Base-by-base conservation (phyloP, 371 early-diverging fungal genomes). In the Syncephalastrum contaminatum region DNA sequence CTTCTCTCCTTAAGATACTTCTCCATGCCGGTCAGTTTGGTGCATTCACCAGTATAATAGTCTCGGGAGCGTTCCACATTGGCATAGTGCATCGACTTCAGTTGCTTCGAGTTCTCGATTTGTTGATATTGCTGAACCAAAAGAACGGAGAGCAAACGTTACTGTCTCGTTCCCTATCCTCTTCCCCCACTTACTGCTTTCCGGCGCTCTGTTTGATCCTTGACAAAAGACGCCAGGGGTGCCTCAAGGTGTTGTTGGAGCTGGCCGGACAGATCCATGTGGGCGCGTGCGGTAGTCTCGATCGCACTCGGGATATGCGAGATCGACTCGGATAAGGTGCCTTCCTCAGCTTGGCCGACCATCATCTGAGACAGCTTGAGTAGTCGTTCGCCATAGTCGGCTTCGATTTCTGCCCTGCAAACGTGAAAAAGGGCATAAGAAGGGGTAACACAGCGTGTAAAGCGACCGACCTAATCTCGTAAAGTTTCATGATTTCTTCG, bases 21-120 rank as follows among this genome's bases (percentile, higher is more conserved):
- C 18, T 60, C 45, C 43, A 65, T 60, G 8, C 58, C 58, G 2
- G 41, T 27, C 21, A 65, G 36, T 43, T 60, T 65, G n/a, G 53
- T 54, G 12, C 51, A 57, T 45, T 65, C 60, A 19, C 53, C 58
- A 12, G 49, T 44, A 43, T 63, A 47, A 21, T 54, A 24, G 48
- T 58, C 61, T 43, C 58, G 54, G n/a, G 58, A 21, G 56, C 58
- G n/a, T 42, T 18, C 57, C 30, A 75, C 73, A 60, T 73, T 70
- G 18, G 64, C 58, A 40, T 63, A 46, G 46, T 79, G 73, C 48
- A 68, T 42, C 14, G 55, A 46, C 54, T 69, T 67, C 2, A 73
- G 53, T 45, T 75, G 70, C 20, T 58, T 69, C 10, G 73, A 56
- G 20, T 69, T 73, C 45, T 79, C 75, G 16, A 79, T 60, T 21